phyloP scores from a whole-genome alignment of 352 stramenopile genomes.

The Pythium periplocum region DNA sequence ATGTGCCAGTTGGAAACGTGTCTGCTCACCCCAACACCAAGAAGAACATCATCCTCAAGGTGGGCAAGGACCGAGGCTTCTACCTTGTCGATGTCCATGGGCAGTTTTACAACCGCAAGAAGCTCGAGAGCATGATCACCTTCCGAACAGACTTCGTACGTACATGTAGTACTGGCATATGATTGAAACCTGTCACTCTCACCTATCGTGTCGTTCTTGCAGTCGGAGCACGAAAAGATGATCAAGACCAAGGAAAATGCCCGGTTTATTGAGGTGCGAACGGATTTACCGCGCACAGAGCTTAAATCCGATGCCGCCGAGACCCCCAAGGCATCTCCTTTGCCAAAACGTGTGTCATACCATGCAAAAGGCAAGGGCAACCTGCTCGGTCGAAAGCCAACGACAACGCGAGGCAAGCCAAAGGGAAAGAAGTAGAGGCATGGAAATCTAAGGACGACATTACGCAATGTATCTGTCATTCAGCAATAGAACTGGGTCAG shows the following conservation, averaged over 20 bases:
- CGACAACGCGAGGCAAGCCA: not conserved
- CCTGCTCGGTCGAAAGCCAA: slow-evolving; percentile 27
- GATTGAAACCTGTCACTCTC: too few relatives aligned
- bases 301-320: slow-evolving; percentile 25
- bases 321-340: not conserved
- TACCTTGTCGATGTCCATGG: slow-evolving; percentile 76
- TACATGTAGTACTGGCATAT: not conserved
- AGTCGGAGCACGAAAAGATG: slow-evolving; percentile 74
- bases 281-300: slow-evolving; percentile 62
- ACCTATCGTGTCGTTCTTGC: too few relatives aligned
- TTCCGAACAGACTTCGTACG: slow-evolving; percentile 78
- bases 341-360: slow-evolving; percentile 24
- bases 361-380: slow-evolving; percentile 22
- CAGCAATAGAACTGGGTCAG: too few relatives aligned
- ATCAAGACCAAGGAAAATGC: slow-evolving; percentile 44
- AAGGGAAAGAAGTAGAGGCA: slow-evolving; percentile 25
- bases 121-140: slow-evolving; percentile 84
- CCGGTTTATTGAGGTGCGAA: slow-evolving; percentile 51
- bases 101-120: slow-evolving; percentile 84
- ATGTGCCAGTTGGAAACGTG: slow-evolving; percentile 62
- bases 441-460: slow-evolving; percentile 13
- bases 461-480: not conserved
- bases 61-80: slow-evolving; percentile 65
- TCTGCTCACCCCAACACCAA: slow-evolving; percentile 78
- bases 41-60: slow-evolving; percentile 85